Evolutionary conservation across 2,329 filamentous ascomycete species (phyloP), one percentile per base, ranked within the genome.

Genomic region (Huntiella bhutanensis): DNA sequence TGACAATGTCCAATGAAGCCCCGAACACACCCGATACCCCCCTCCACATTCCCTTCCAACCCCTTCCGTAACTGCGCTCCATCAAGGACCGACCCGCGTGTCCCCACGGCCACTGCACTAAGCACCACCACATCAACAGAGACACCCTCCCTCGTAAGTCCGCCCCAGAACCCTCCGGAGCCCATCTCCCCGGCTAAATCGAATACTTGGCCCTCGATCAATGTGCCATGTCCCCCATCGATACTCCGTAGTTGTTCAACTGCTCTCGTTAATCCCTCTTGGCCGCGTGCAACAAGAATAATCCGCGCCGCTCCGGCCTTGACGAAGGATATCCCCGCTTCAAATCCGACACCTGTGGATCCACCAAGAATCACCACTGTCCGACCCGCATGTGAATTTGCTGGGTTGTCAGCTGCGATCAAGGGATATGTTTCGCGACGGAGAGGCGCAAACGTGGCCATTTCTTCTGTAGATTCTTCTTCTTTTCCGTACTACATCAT

Each of bases 321-420:
- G 7, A 60, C 58, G 51, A 68, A 83, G 41, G 75, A 63, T 41
- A 68, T 65, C 2, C 77, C 77, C 11, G 80, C 70, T 1, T 74
- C 71, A 47, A 74, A 71, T 1, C 79, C 80, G 41, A 84, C 75
- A 22, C 79, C 77, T 0, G 67, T 69, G 0, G 72, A 71, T n/a
- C 70, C 76, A 36, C 80, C 80, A 1, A 75, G 79, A 55, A 85
- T 73, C 6, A 84, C 63, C 4, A 80, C 71, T 0, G 68, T 75
- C 13, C 57, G 55, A n/a, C 64, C 64, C 1, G 56, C 53, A 41
- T 68, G 64, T 4, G 57, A 62, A 5, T 68, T 54, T 49, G 62
- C 59, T 0, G 61, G 58, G 0, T 59, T 57, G 0, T 51, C 39
- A 2, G 64, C 57, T 0, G 55, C 58, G 51, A 69, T 64, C 46